A percentile compares a stretch with the other conserved stretches of the same genome.
Conservation (phyloP, 768 basidiomycete species). For the Steccherinum ochraceum region DNA sequence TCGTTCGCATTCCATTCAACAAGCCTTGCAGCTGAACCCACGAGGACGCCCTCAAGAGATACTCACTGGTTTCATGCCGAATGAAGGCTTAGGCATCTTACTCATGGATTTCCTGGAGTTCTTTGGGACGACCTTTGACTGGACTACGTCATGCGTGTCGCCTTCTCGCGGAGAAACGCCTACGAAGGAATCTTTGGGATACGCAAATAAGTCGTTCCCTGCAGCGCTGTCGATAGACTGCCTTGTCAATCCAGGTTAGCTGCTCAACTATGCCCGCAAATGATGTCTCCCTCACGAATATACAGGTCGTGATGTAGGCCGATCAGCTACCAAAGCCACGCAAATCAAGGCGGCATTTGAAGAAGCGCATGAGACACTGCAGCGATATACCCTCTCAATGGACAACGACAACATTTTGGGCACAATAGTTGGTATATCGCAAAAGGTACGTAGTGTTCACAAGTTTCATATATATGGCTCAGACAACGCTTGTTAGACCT, state of each 20-base stretch:
- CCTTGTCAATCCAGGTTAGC: constrained; percentile 33
- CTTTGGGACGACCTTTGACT: constrained; percentile 46
- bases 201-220: constrained; percentile 21
- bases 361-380: constrained; percentile 20
- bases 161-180: constrained; percentile 27
- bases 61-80: constrained; percentile 39
- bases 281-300: background rate
- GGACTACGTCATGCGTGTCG: constrained; percentile 34
- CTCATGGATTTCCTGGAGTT: constrained; percentile 61
- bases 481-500: constrained; percentile 8
- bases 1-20: too few relatives aligned
- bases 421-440: constrained; percentile 16
- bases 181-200: constrained; percentile 28
- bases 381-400: constrained; percentile 6
- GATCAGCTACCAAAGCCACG: constrained; percentile 26
- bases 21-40: constrained; percentile 57
- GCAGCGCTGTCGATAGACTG: constrained; percentile 35
- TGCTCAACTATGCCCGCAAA: constrained; percentile 1
- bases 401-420: constrained; percentile 16
- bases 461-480: too few relatives aligned
- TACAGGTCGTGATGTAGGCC: constrained; percentile 35
- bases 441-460: constrained; percentile 10
- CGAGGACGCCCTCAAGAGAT: constrained; percentile 41
- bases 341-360: constrained; percentile 30
- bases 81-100: constrained; percentile 48